A percentile compares a stretch with the other conserved stretches of the same genome.
Evolutionary conservation across 805 yeast species (phyloP).

Genomic region (Candida verbasci): DNA sequence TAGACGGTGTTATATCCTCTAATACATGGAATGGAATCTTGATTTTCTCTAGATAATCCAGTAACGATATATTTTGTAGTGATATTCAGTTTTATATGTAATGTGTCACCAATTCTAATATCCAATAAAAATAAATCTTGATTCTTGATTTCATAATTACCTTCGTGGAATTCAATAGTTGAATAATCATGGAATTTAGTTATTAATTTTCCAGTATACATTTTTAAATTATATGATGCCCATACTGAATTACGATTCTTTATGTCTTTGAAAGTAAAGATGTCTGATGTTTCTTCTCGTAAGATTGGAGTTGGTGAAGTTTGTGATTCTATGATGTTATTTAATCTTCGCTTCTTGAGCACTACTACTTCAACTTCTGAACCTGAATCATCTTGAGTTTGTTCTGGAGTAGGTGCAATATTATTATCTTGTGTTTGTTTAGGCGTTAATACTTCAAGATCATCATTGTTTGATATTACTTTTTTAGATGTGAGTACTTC

Average conservation of each 20-base stretch:
- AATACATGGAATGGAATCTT: constrained; percentile 42
- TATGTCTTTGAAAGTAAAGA: constrained; percentile 12
- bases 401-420: too few relatives aligned
- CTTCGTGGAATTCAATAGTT: constrained; percentile 40
- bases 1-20: constrained; percentile 57
- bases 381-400: not conserved
- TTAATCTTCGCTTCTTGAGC: constrained; percentile 9
- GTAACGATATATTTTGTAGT: constrained; percentile 36
- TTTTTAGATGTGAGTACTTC: too few relatives aligned
- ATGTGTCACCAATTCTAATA: constrained; percentile 52
- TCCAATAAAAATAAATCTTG: constrained; percentile 44
- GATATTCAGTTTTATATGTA: constrained; percentile 30
- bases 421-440: not conserved
- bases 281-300: constrained; percentile 12
- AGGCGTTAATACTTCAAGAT: too few relatives aligned
- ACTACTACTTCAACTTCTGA: constrained; percentile 6
- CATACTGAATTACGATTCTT: constrained; percentile 39
- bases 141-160: constrained; percentile 28
- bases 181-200: constrained; percentile 21
- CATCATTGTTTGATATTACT: too few relatives aligned
- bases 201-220: constrained; percentile 47
- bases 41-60: constrained; percentile 31
- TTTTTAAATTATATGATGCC: constrained; percentile 46
- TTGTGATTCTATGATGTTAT: constrained; percentile 14
- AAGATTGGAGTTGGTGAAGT: constrained; percentile 5